Evolutionary conservation across 805 yeast species (phyloP), one percentile per base, ranked within the genome.

Genomic region (Candida loeiensis): DNA sequence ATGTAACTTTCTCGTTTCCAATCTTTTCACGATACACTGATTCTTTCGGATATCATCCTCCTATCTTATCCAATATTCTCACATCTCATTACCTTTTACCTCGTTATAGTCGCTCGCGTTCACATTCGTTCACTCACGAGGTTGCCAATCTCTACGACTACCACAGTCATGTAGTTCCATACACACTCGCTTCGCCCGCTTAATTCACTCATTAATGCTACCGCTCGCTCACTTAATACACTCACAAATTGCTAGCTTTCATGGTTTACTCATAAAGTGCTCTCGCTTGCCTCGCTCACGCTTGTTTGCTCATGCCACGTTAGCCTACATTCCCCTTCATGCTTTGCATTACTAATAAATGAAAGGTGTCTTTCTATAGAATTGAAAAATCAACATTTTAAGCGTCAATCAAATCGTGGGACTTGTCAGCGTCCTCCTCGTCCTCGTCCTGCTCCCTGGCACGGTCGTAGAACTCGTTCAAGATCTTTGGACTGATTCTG

Each of bases 401-500:
- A 50, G 73, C 71, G 45, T 66, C 73, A 48, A 68, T 66, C 53
- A 67, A 63, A 47, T 67, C 71, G 43, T 63, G 65, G 27, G 70
- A 61, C 51, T 63, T 61, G 54, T 64, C 66, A 14, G 56, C 60
- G 49, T 61, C 59, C 28, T 59, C 66, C 26, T 59, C 68, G 11
- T 61, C 65, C 22, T 69, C 73, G 13, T 69, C 77, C 49, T 73
- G 80, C 45, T 76, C 80, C 61, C 88, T 80, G 36, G 82, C 81
- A 69, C 96, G 80, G 58, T 91, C 98, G 70, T 93, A 93, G 70
- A 91, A 93, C 69, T 91, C 98, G 52, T 81, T 82, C 61, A 93
- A 73, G 55, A 93, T 88, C 81, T 93, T 93, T 64, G 98, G 98
- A 45, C 96, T 89, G 60, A 93, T 88, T 81, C 99, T 89, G 77